Evolutionary conservation across 148 eudicot species (phyloP).

Genomic region (Talinum fruticosum): DNA sequence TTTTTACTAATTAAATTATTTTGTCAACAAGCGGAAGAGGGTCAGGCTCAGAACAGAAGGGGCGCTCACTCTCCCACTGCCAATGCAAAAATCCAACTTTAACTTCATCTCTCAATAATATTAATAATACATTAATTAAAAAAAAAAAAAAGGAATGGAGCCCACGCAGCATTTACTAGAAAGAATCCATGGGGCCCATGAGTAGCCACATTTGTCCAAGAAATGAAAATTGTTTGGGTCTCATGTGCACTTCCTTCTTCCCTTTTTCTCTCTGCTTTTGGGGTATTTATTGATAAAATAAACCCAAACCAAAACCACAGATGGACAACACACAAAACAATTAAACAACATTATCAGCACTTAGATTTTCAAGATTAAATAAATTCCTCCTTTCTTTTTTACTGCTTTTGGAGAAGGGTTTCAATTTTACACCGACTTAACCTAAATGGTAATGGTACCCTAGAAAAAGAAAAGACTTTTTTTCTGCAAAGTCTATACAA

Average conservation of each 20-base stretch:
- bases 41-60: too few species aligned
- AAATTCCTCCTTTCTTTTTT: neutral
- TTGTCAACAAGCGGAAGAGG: constrained; percentile 27
- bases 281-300: too few species aligned
- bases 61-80: neutral
- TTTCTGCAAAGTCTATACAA: constrained; percentile 9
- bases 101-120: constrained; percentile 11
- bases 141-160: neutral
- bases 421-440: constrained; percentile 10
- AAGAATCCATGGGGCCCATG: neutral
- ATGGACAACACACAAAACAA: neutral
- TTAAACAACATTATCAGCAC: neutral
- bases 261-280: constrained; percentile 5
- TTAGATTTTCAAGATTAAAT: neutral
- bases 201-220: constrained; percentile 2
- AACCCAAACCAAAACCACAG: neutral
- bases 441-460: neutral
- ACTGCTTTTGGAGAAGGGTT: constrained; percentile 5
- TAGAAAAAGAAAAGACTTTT: constrained; percentile 9
- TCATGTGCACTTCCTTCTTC: constrained; percentile 12
- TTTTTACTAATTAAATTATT: neutral
- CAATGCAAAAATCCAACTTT: constrained; percentile 13
- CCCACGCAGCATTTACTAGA: neutral
- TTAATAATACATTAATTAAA: too few species aligned
- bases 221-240: constrained; percentile 20